These are phyloP conservation scores for Neofusicoccum umdonicola DNA, from an alignment of 2,329 filamentous ascomycete genomes.

Conservation along the genomic window DNA sequence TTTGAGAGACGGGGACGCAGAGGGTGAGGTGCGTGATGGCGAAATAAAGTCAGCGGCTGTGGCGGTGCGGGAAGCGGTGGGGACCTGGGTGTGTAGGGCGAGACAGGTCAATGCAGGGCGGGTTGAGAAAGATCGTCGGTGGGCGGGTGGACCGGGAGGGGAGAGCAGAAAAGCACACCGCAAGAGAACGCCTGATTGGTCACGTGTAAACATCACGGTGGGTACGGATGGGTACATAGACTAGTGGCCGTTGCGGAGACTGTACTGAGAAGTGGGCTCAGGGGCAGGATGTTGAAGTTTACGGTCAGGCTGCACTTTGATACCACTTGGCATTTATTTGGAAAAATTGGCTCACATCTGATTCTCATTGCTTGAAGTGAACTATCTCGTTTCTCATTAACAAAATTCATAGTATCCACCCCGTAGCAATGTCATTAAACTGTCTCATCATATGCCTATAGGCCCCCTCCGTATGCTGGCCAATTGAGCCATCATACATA, in stretches of 20 bases:
- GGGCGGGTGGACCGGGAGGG: background rate
- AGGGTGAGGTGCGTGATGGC: background rate
- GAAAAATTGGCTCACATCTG: background rate
- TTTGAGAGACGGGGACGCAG: no score
- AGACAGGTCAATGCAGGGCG: background rate
- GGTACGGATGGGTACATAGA: background rate
- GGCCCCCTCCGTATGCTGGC: background rate
- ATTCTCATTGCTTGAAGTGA: background rate
- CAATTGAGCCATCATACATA: no score
- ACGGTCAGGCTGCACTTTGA: no score
- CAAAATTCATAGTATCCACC: background rate
- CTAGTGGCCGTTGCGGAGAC: background rate
- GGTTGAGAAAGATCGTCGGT: background rate
- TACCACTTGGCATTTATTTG: background rate
- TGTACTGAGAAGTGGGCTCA: background rate
- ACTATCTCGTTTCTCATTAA: background rate
- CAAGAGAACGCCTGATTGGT: background rate
- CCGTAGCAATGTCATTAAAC: conserved; percentile 3
- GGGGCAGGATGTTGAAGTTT: background rate
- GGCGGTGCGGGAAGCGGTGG: conserved; percentile 1
- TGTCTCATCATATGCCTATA: background rate
- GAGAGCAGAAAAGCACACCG: background rate
- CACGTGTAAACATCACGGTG: background rate
- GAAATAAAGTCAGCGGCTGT: background rate
- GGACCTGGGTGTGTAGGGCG: background rate